Evolutionary conservation across 1,284 basidiomycete genomes (phyloP).

Genomic region (Tylopilus sp.): DNA sequence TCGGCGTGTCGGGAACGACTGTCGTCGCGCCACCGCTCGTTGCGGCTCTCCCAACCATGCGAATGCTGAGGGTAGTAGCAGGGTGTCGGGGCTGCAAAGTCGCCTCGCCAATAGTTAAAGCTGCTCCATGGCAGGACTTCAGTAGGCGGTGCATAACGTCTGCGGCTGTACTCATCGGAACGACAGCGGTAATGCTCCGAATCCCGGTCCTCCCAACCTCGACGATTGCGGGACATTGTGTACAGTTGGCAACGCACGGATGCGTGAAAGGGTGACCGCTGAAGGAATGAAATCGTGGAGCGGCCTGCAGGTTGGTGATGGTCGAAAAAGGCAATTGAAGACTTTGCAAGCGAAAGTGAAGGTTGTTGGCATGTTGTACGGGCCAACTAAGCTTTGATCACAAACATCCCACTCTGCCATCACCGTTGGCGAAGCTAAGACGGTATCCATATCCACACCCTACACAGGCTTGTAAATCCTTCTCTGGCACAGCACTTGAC

Average conservation of each 20-base stretch:
- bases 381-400: too few species aligned
- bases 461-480: too few species aligned
- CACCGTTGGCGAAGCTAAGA: too few species aligned
- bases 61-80: conserved; percentile 8
- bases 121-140: conserved; percentile 1
- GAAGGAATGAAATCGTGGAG: not conserved
- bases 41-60: conserved; percentile 4
- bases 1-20: conserved; percentile 9
- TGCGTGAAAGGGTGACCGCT: not conserved
- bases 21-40: conserved; percentile 11
- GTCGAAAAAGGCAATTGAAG: too few species aligned
- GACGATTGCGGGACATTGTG: conserved; percentile 19
- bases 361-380: too few species aligned
- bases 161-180: conserved; percentile 7
- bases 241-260: conserved; percentile 5
- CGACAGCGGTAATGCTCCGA: conserved; percentile 1
- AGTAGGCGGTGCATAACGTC: conserved; percentile 8
- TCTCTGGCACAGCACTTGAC: too few species aligned
- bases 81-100: not conserved
- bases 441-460: too few species aligned
- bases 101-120: conserved; percentile 28
- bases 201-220: conserved; percentile 15
- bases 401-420: too few species aligned
- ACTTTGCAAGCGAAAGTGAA: too few species aligned
- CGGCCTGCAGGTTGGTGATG: too few species aligned